Base-by-base conservation (phyloP, 371 early-diverging fungal species). In the Mortierella sp. region DNA sequence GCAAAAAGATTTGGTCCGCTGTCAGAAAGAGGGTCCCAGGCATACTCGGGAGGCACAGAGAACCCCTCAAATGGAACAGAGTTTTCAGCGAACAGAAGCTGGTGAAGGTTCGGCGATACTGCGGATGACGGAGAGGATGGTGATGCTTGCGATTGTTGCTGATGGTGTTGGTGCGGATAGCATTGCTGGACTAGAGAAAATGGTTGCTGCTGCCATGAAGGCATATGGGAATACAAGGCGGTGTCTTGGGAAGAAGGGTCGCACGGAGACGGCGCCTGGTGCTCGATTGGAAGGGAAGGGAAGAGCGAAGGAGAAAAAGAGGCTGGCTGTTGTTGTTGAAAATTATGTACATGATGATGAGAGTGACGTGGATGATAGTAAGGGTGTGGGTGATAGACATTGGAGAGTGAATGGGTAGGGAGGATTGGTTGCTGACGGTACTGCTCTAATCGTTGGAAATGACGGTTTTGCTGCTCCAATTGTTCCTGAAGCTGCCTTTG, bases 1-100 rank as follows among this genome's bases (percentile, higher is more conserved):
- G 31, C 63, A 19, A 63, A 34, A 63, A 34, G 63, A 34, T 31
- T 63, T 63, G 63, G 34, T 63, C 63, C 63, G 63, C 63, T 31
- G 2, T 34, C 63, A 26, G 34, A 14, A 8, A 63, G 31, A 8
- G 63, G 34, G 34, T 34, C 34, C 63, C 63, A 63, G 19, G 63
- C 14, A 16, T 31, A 34, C 28, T 63, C 63, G 63, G 63, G 34
- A 19, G 63, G 34, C 2, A 63, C 38, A 8, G 63, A 63, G 63
- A 63, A 63, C 5, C 63, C 63, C 19, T 63, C 63, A 34, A 63
- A 63, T 31, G 63, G 63, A 63, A 34, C 63, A 19, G 63, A 8
- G 16, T 31, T 34, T 63, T 63, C 63, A 5, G 16, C 63, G 8
- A 63, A 34, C 11, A 63, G 31, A 4, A 63, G 8, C 0, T 63